phyloP scores from a whole-genome alignment of 148 eudicot species.

The Chenopodium album region DNA sequence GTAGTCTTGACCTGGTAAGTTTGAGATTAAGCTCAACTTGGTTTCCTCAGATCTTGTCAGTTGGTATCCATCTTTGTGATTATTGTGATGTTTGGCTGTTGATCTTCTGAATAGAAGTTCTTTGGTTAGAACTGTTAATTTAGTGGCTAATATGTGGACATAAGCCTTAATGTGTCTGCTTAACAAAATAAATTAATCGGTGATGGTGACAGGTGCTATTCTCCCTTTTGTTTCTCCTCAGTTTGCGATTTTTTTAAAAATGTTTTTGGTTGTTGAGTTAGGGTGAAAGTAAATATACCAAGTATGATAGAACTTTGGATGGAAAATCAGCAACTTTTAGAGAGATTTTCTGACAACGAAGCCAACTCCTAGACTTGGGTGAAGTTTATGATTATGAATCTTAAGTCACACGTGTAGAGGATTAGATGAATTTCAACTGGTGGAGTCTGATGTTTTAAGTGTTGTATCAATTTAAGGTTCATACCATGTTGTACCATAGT shows the following conservation, averaged over 20 bases:
- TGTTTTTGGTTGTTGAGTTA: background rate
- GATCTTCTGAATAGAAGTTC: background rate
- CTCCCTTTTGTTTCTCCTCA: background rate
- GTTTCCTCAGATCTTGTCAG: background rate
- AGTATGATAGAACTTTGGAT: background rate
- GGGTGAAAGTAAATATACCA: background rate
- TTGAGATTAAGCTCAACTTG: background rate
- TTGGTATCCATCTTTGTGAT: background rate
- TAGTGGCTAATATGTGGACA: background rate
- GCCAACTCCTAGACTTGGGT: background rate
- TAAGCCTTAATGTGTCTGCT: background rate
- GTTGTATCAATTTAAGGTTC: too few relatives aligned
- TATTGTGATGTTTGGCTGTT: background rate
- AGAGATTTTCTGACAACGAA: background rate
- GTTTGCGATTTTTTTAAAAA: too few relatives aligned
- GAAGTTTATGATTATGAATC: too few relatives aligned
- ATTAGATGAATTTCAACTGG: too few relatives aligned
- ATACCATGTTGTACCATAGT: background rate
- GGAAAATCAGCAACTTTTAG: background rate
- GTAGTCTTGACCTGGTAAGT: background rate
- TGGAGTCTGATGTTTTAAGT: too few relatives aligned
- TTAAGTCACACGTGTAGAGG: too few relatives aligned
- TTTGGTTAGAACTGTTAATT: background rate
- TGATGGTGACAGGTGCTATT: background rate
- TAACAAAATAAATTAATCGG: background rate